phyloP scores from a whole-genome alignment of 2,329 filamentous ascomycete species.

The Didymella segeticola region DNA sequence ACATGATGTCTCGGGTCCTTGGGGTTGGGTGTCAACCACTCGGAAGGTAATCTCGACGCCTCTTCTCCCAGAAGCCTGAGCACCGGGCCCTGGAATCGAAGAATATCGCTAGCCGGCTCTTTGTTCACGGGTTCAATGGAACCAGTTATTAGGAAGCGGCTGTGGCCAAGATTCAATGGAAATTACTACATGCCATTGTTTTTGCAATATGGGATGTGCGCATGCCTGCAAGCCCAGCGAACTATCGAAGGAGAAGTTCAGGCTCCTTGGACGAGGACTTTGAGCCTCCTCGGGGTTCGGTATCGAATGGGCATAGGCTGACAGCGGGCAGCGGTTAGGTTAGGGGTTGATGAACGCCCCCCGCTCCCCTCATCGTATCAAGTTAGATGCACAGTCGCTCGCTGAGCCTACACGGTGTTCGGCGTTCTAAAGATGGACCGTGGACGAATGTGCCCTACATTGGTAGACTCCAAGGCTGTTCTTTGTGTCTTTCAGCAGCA shows the following conservation, averaged over 20 bases:
- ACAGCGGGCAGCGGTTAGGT: conserved; percentile 3
- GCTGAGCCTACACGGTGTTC: not conserved
- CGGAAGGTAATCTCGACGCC: not conserved
- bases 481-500: not conserved
- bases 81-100: not conserved
- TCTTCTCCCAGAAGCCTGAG: not conserved
- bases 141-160: not conserved
- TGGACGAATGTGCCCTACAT: not conserved
- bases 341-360: not conserved
- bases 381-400: not conserved
- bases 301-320: not conserved
- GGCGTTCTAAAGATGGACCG: not conserved
- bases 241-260: not conserved
- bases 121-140: not conserved
- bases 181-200: not conserved
- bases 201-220: not conserved
- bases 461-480: not conserved
- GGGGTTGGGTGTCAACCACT: not conserved
- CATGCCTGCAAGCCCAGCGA: not conserved
- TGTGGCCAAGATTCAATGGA: not conserved
- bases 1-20: not conserved
- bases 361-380: not conserved
- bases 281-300: not conserved
- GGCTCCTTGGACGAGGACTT: not conserved
- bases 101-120: not conserved